These are phyloP conservation scores for Vigna radiata DNA, from an alignment of 306 rosid genomes.

Conservation along the genomic window DNA sequence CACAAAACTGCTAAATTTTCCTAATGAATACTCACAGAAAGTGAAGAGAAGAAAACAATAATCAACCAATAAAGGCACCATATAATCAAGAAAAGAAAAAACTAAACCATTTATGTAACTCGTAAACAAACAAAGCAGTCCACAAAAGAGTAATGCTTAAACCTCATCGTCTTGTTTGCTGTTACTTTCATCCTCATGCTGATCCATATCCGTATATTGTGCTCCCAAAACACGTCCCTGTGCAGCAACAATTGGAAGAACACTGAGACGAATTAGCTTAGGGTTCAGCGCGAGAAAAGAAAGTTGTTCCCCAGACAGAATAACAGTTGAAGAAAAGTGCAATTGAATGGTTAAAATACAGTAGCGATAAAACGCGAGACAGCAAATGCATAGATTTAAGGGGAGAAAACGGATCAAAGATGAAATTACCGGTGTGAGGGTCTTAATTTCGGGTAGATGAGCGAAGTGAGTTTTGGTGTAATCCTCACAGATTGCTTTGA, in stretches of 20 bases:
- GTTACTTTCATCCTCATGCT: conserved; percentile 77
- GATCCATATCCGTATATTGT: conserved; percentile 37
- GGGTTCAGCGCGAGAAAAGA: conserved; percentile 34
- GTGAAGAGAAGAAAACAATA: not conserved
- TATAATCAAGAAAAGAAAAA: not conserved
- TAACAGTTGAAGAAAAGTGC: not conserved
- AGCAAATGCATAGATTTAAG: not conserved
- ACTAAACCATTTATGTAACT: conserved; percentile 15
- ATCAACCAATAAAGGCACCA: not conserved
- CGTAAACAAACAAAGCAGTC: not conserved
- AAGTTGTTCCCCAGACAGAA: not conserved
- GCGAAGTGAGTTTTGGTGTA: conserved; percentile 15
- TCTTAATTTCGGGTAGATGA: not conserved
- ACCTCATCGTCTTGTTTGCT: conserved; percentile 93
- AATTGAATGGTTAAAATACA: conserved; percentile 6
- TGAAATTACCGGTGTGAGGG: conserved; percentile 39
- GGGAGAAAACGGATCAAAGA: conserved; percentile 10
- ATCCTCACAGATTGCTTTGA: not conserved
- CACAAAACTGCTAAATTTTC: not conserved
- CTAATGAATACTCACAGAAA: not conserved
- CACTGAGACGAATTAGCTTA: not conserved
- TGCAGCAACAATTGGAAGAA: not conserved
- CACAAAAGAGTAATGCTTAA: conserved; percentile 39
- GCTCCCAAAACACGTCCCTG: conserved; percentile 16
- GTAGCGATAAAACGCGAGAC: not conserved